Evolutionary conservation across 306 rosid species (phyloP), one percentile per base, ranked within the genome.

Genomic region (Styphnolobium japonicum): DNA sequence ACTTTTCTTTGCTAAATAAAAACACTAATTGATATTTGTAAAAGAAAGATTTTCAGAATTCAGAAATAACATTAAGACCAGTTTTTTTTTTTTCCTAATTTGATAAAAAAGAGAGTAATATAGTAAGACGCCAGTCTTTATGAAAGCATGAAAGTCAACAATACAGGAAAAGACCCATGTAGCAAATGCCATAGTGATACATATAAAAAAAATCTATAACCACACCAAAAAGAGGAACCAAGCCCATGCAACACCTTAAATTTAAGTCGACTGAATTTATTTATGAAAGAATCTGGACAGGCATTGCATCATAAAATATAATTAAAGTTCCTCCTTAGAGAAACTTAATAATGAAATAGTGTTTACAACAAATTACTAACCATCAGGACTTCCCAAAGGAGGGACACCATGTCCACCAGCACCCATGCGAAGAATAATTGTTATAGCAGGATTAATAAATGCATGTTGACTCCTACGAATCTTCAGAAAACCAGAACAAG

Each of bases 321-420:
- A 72, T 49, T 34, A 25, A 58, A 15, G 49, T 37, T 80, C 42
- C n/a, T 34, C 71, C 42, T 27, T 7, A 12, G 6, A 55, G 66
- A 68, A 72, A 61, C 61, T 39, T 19, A 45, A 39, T 60, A 45
- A 43, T 64, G 37, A 51, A 61, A 72, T 27, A 65, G 53, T 33
- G 62, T 82, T 78, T 55, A 78, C 21, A 82, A 82, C 71, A 31
- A 43, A 67, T 82, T 62, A 86, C 98, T 88, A 72, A 95, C 98
- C 98, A 89, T 95, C 98, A 77, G 98, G 98, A 83, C 94, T 92
- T 86, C 98, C 98, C 81, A 95, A 82, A 69, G 98, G 98, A 86
- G 98, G 98, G 55, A 95, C 98, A 51, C 98, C 98, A 75, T 92
- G 97, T 84, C 98, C 98, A 82, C 98, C 98, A 76, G 98, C 97